A percentile compares a stretch with the other conserved stretches of the same genome.
Conservation (phyloP, 331 rosid genomes). For the Ulmus americana region DNA sequence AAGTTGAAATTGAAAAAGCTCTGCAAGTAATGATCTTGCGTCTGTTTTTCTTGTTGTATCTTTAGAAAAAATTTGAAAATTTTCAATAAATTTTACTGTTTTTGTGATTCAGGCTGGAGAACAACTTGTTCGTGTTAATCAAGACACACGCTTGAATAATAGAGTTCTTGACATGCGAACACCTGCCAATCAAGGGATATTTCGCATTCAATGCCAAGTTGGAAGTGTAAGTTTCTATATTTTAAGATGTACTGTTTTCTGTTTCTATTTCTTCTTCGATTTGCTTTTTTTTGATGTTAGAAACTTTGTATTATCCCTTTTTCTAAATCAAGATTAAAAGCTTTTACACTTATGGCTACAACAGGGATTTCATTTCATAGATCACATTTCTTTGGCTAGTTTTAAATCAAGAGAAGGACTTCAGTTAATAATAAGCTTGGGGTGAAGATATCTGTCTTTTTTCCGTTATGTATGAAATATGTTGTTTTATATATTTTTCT, state of each 20-base stretch:
- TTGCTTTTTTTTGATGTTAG: background rate
- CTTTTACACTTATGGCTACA: background rate
- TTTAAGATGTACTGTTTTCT: background rate
- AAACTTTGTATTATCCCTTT: background rate
- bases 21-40: slow-evolving; percentile 27
- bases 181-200: slow-evolving; percentile 85
- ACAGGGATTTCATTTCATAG: background rate
- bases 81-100: slow-evolving; percentile 13
- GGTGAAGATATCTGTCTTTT: background rate
- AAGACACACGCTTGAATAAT: slow-evolving; percentile 77
- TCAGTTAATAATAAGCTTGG: too few species aligned
- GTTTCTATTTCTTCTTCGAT: background rate
- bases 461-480: background rate
- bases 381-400: too few species aligned
- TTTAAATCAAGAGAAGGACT: too few species aligned
- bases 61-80: background rate
- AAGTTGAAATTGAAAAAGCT: slow-evolving; percentile 71
- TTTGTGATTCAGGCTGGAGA: slow-evolving; percentile 66
- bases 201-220: slow-evolving; percentile 65
- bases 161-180: slow-evolving; percentile 79
- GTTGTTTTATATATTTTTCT: background rate
- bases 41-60: background rate
- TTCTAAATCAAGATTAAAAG: background rate
- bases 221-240: slow-evolving; percentile 30
- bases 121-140: slow-evolving; percentile 80